Base-by-base conservation (phyloP, 345 rosid genomes). In the Brassica incana region DNA sequence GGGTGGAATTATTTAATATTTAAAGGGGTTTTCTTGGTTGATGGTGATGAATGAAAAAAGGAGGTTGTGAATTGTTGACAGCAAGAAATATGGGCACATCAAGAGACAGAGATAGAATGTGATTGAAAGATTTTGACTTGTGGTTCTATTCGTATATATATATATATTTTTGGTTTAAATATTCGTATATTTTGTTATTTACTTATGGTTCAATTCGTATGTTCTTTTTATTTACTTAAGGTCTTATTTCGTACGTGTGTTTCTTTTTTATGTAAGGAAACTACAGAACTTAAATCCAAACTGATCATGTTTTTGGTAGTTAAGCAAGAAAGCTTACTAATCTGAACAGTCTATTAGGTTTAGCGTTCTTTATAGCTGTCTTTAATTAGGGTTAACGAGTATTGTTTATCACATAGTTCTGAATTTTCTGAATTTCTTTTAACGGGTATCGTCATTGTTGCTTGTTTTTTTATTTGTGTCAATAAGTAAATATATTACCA, bases 61-160 rank as follows among this genome's bases (percentile, higher is more conserved):
- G 68, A 71, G 58, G 67, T 56, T 65, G 73, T 80, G 58, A 80
- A 76, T 76, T 71, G 83, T 12, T 76, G 83, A 81, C 80, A 80
- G 80, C 83, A 56, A 80, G 83, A 65, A 76, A 45, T 35, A 81
- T 76, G 83, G 83, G 83, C 80, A 81, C 76, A 81, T 65, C 61
- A 20, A 68, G 69, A 48, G 36, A 18, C 18, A 62, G 33, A 18
- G 30, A 71, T 20, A 69, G 78, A 23, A 56, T 74, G 71, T 80
- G 83, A 80, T 38, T 74, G 83, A 80, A 35, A 69, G 83, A 74
- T 74, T 50, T 74, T 80, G 71, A 80, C 23, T 54, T 54, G 9
- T 54, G 60, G 60, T 79, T 79, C 43, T 60, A 23, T 45, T 73
- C 64, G 74, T 79, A 8, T 67, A 16, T 16, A 16, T 16, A 16